phyloP scores from a whole-genome alignment of 225 moss, liverwort and hornwort species.

The Marchantia polymorpha region DNA sequence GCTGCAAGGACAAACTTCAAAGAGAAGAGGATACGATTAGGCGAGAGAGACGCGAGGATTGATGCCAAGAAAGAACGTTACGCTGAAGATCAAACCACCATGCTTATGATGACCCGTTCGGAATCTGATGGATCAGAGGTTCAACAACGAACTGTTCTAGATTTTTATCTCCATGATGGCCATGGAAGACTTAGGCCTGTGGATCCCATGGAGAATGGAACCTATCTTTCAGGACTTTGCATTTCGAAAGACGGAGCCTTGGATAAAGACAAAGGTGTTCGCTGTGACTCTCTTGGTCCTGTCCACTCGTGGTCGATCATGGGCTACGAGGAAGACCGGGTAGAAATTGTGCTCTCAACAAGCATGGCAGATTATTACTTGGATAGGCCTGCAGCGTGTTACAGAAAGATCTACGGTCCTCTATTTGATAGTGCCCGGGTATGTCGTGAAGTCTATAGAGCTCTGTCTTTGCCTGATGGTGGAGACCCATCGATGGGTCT shows the following conservation, averaged over 20 bases:
- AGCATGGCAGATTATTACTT: slow-evolving; percentile 64
- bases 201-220: slow-evolving; percentile 45
- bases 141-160: slow-evolving; percentile 54
- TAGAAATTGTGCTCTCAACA: slow-evolving; percentile 59
- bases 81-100: slow-evolving; percentile 45
- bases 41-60: slow-evolving; percentile 41
- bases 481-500: slow-evolving; percentile 63
- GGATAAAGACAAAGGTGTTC: slow-evolving; percentile 55
- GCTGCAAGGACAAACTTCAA: slow-evolving; percentile 70
- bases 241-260: slow-evolving; percentile 39
- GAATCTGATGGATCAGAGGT: slow-evolving; percentile 23
- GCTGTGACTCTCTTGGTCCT: slow-evolving; percentile 66
- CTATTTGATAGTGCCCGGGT: slow-evolving; percentile 66
- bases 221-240: slow-evolving; percentile 58
- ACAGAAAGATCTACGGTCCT: slow-evolving; percentile 63
- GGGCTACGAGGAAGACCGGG: slow-evolving; percentile 74
- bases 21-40: slow-evolving; percentile 48
- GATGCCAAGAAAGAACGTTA: slow-evolving; percentile 46
- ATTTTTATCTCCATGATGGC: slow-evolving; percentile 68
- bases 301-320: slow-evolving; percentile 73
- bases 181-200: slow-evolving; percentile 48
- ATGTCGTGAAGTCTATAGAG: slow-evolving; percentile 72
- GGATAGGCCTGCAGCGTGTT: slow-evolving; percentile 57
- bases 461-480: slow-evolving; percentile 56
- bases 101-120: slow-evolving; percentile 61